A percentile compares a stretch with the other conserved stretches of the same genome.
These are phyloP conservation scores for Dalbergia cochinchinensis DNA, from an alignment of 306 rosid genomes.

Conservation along the genomic window DNA sequence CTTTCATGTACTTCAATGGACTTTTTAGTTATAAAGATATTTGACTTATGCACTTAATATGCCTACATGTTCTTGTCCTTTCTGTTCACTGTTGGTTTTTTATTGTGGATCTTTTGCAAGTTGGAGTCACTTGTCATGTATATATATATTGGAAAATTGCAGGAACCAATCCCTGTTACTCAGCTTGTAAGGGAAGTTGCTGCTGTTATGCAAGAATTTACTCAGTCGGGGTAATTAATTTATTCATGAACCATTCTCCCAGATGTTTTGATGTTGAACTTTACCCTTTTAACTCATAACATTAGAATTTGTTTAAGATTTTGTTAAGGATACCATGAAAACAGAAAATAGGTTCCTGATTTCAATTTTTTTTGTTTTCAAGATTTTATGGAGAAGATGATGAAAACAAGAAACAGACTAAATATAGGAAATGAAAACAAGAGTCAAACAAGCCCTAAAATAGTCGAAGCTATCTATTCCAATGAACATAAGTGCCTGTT, in stretches of 20 bases:
- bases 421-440: too few relatives aligned
- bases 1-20: constrained; percentile 3
- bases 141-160: constrained; percentile 36
- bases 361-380: constrained; percentile 2
- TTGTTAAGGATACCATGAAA: too few relatives aligned
- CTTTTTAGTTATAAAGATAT: neutral
- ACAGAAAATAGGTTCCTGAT: neutral
- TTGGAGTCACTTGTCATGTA: constrained; percentile 5
- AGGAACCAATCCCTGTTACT: constrained; percentile 97
- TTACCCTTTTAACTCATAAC: neutral
- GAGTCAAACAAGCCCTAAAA: too few relatives aligned
- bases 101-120: neutral
- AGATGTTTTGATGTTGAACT: constrained; percentile 20
- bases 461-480: neutral
- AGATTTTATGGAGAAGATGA: neutral
- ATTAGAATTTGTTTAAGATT: neutral
- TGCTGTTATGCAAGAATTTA: constrained; percentile 97
- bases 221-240: constrained; percentile 87
- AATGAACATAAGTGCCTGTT: neutral
- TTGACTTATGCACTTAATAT: neutral
- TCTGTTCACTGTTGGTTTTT: constrained; percentile 38
- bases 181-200: constrained; percentile 98
- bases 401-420: too few relatives aligned
- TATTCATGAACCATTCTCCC: neutral
- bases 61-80: neutral